Evolutionary conservation across 106 monocot genomes (phyloP).

Genomic region (Dendrobium chrysotoxum): DNA sequence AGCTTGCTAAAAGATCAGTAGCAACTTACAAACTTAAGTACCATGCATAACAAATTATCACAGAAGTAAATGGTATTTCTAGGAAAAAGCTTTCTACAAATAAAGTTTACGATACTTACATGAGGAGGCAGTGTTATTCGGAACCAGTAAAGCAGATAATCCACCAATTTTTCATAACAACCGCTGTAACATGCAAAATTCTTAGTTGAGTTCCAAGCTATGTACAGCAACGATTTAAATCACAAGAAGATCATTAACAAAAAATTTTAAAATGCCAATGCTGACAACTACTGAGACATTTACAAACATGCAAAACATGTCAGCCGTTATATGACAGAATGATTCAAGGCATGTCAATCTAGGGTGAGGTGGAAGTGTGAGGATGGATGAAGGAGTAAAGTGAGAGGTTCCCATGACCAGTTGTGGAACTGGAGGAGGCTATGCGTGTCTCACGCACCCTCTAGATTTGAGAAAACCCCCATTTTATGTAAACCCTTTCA

Average conservation of each 20-base stretch:
- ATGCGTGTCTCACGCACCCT: too few species aligned
- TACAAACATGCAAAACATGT: not conserved
- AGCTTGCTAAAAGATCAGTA: not conserved
- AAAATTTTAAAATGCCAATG: not conserved
- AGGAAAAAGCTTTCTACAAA: not conserved
- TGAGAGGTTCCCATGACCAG: not conserved
- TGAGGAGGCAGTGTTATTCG: conserved; percentile 54
- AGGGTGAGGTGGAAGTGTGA: not conserved
- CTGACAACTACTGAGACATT: not conserved
- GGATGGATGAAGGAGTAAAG: not conserved
- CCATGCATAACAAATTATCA: not conserved
- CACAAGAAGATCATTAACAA: not conserved
- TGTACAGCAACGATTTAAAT: not conserved
- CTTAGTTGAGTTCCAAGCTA: not conserved
- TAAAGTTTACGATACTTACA: conserved; percentile 35
- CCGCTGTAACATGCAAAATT: conserved; percentile 39
- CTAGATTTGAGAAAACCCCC: too few species aligned
- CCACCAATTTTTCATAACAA: conserved; percentile 69
- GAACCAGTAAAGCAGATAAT: conserved; percentile 94
- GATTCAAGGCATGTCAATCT: not conserved
- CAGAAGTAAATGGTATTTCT: not conserved
- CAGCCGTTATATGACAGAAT: not conserved
- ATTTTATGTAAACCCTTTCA: too few species aligned
- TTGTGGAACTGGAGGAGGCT: too few species aligned
- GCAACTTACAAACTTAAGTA: not conserved